Conservation (phyloP, 164 flowering plant species). For the Nelumbo lutea region DNA sequence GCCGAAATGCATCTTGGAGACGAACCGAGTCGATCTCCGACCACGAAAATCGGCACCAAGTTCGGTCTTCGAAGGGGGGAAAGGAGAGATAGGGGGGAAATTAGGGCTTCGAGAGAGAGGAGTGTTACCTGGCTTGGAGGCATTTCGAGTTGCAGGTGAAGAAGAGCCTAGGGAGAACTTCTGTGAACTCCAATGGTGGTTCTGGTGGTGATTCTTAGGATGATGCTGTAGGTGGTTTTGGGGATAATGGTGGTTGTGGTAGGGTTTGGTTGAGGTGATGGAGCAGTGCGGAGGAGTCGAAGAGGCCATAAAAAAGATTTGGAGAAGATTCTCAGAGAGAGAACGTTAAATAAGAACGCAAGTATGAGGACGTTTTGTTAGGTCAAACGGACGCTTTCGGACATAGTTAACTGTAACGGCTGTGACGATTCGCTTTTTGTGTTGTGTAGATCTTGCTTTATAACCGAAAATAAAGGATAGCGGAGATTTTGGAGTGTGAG, state of each 20-base stretch:
- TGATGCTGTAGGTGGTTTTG: slow-evolving; percentile 18
- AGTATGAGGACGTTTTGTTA: no score
- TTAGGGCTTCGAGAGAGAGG: slow-evolving; percentile 15
- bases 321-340: not conserved
- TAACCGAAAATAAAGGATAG: no score
- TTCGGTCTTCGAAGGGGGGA: slow-evolving; percentile 36
- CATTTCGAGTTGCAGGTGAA: slow-evolving; percentile 24
- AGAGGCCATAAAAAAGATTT: slow-evolving; percentile 43
- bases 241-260: slow-evolving; percentile 38
- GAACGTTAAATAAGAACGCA: not conserved
- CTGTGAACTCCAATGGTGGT: slow-evolving; percentile 22
- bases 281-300: slow-evolving; percentile 70
- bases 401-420: not conserved
- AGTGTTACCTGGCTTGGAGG: slow-evolving; percentile 9
- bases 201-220: slow-evolving; percentile 21
- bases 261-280: slow-evolving; percentile 47
- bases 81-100: slow-evolving; percentile 26
- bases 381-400: not conserved
- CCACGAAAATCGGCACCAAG: slow-evolving; percentile 74
- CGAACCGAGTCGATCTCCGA: slow-evolving; percentile 82
- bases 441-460: no score
- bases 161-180: slow-evolving; percentile 32
- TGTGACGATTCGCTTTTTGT: no score
- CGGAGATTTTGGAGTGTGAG: no score
- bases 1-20: slow-evolving; percentile 76